A percentile compares a stretch with the other conserved stretches of the same genome.
phyloP scores from a whole-genome alignment of 768 basidiomycete species.

The Russula sp. region DNA sequence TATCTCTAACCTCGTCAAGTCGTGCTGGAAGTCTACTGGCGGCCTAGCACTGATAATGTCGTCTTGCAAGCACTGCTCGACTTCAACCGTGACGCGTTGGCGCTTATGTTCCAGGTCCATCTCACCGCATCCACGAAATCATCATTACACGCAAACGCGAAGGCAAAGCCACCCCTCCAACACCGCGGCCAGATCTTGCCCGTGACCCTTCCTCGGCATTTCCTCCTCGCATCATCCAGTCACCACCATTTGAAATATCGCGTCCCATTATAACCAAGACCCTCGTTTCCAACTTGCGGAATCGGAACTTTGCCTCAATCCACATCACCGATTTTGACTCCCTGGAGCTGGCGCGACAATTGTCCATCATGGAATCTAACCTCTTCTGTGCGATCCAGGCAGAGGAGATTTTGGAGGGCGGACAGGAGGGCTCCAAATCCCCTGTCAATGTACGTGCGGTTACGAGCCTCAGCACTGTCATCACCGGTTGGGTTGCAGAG shows the following conservation, averaged over 20 bases:
- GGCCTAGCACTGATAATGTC: constrained; percentile 64
- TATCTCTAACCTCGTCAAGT: constrained; percentile 89
- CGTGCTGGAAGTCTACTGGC: constrained; percentile 92
- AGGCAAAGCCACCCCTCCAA: constrained; percentile 43
- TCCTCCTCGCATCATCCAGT: constrained; percentile 50
- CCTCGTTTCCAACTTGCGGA: constrained; percentile 63
- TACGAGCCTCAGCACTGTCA: constrained; percentile 82
- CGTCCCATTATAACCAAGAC: constrained; percentile 83
- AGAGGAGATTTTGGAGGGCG: constrained; percentile 84
- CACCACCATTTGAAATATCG: constrained; percentile 70
- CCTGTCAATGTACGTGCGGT: constrained; percentile 78
- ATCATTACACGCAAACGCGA: constrained; percentile 52
- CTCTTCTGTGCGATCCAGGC: constrained; percentile 83
- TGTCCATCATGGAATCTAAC: constrained; percentile 90
- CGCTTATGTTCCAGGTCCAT: constrained; percentile 59
- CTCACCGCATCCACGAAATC: constrained; percentile 70
- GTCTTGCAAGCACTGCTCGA: constrained; percentile 55
- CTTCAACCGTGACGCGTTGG: constrained; percentile 62
- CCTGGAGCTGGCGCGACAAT: constrained; percentile 86
- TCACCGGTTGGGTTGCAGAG: constrained; percentile 96
- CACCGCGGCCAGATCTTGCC: constrained; percentile 59
- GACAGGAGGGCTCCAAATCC: constrained; percentile 62
- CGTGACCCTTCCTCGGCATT: constrained; percentile 75
- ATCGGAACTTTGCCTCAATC: constrained; percentile 59
- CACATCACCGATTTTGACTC: constrained; percentile 88